Conservation (phyloP, 345 rosid species). For the Ceriops zippeliana region DNA sequence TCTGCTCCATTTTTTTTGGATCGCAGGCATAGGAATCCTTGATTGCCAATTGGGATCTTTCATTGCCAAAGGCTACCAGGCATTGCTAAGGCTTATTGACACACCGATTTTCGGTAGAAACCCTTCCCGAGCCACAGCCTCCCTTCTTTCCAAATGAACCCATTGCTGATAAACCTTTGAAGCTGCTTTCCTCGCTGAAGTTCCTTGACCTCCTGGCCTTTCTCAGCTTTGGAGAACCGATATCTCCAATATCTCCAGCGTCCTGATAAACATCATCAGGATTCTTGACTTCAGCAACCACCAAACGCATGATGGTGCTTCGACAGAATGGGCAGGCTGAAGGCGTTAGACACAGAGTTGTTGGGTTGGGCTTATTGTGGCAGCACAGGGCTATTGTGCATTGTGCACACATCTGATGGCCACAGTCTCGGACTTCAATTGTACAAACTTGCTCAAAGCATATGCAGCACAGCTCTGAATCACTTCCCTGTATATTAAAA, state of each 20-base stretch:
- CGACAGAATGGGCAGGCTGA: constrained; percentile 98
- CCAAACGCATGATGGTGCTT: constrained; percentile 62
- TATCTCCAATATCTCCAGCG: constrained; percentile 42
- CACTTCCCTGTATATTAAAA: constrained; percentile 56
- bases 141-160: constrained; percentile 67
- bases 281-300: constrained; percentile 54
- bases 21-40: constrained; percentile 14
- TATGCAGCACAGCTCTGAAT: constrained; percentile 82
- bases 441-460: constrained; percentile 97
- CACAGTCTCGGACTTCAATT: constrained; percentile 84
- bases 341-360: constrained; percentile 58
- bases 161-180: constrained; percentile 70
- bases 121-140: constrained; percentile 70
- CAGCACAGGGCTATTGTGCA: constrained; percentile 97
- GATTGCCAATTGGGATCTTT: constrained; percentile 30
- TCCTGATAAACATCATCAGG: constrained; percentile 50
- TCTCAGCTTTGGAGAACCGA: constrained; percentile 58
- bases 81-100: constrained; percentile 46
- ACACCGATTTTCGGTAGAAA: constrained; percentile 57
- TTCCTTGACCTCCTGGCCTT: constrained; percentile 63
- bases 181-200: constrained; percentile 88
- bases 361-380: constrained; percentile 95
- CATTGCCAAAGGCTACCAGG: constrained; percentile 24
- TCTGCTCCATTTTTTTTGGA: constrained; percentile 5
- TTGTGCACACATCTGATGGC: constrained; percentile 98